Evolutionary conservation across 2,329 filamentous ascomycete species (phyloP).

Genomic region (Phoma sp.): DNA sequence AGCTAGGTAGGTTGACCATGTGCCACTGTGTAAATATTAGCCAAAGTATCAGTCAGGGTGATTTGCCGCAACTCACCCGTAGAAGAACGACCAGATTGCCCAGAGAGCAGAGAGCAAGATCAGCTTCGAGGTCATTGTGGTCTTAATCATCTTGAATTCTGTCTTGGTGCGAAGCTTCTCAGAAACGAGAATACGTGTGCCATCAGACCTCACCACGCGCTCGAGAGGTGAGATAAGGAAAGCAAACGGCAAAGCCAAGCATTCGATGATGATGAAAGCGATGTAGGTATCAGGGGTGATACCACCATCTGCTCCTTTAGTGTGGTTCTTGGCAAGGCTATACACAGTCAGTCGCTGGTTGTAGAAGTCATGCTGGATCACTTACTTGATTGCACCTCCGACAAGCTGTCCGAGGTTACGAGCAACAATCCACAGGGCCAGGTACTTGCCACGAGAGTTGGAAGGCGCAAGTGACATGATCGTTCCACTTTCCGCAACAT

Average conservation of each 20-base stretch:
- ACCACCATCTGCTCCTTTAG: constrained; percentile 42
- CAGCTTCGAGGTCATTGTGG: constrained; percentile 47
- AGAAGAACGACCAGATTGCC: constrained; percentile 57
- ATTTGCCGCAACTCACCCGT: constrained; percentile 26
- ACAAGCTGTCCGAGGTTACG: constrained; percentile 56
- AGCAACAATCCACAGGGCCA: constrained; percentile 57
- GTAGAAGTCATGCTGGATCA: neutral
- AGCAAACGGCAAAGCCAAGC: constrained; percentile 54
- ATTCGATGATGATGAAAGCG: constrained; percentile 57
- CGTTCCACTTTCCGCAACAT: constrained; percentile 56
- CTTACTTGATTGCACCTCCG: constrained; percentile 52
- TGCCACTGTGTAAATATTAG: constrained; percentile 41
- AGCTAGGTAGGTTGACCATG: constrained; percentile 55
- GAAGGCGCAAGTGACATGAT: constrained; percentile 58
- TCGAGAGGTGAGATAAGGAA: constrained; percentile 56
- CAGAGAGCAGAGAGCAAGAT: constrained; percentile 51
- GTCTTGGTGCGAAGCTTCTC: constrained; percentile 50
- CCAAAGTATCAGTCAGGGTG: neutral
- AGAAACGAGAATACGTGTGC: constrained; percentile 51
- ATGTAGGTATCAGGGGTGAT: constrained; percentile 55
- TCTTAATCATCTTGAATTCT: constrained; percentile 49
- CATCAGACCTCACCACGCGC: constrained; percentile 54
- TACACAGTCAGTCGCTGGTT: neutral
- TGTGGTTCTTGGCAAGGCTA: constrained; percentile 35
- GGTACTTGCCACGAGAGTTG: constrained; percentile 55